These are phyloP conservation scores for Pseudogymnoascus sp. DNA, from an alignment of 2,329 filamentous ascomycete genomes.

Conservation along the genomic window DNA sequence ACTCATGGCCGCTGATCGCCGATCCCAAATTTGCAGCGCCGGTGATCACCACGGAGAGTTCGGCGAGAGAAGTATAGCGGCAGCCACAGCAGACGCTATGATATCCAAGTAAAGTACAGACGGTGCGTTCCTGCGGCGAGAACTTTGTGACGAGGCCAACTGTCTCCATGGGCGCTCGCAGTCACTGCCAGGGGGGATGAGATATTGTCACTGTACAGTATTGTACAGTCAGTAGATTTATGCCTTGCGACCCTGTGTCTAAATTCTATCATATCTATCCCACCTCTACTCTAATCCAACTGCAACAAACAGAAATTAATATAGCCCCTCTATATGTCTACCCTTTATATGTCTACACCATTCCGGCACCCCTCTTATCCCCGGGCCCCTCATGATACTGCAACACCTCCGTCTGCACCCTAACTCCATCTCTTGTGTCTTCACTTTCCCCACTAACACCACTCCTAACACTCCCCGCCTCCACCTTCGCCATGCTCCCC, in stretches of 20 bases:
- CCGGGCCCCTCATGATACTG: background rate
- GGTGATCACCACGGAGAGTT: background rate
- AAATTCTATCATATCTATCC: background rate
- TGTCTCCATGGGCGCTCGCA: background rate
- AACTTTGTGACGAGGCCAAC: background rate
- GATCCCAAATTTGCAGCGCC: background rate
- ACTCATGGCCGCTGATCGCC: background rate
- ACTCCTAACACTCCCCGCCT: background rate
- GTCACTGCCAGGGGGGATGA: background rate
- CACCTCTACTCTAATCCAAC: background rate
- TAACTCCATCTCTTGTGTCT: background rate
- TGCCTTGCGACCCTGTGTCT: background rate
- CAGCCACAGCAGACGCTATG: background rate
- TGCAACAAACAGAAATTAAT: background rate
- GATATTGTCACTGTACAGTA: background rate
- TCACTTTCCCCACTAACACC: background rate
- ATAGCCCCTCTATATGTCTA: background rate
- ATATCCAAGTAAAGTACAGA: background rate
- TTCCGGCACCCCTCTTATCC: background rate
- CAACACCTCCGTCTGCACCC: conserved; percentile 1
- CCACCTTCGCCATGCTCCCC: conserved; percentile 1
- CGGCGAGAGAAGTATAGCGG: background rate
- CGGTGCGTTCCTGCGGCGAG: background rate
- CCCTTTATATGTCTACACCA: background rate
- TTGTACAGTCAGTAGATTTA: background rate